Evolutionary conservation across 169 alveolate genomes (phyloP), one percentile per base, ranked within the genome.

Genomic region (Theileria orientalis): DNA sequence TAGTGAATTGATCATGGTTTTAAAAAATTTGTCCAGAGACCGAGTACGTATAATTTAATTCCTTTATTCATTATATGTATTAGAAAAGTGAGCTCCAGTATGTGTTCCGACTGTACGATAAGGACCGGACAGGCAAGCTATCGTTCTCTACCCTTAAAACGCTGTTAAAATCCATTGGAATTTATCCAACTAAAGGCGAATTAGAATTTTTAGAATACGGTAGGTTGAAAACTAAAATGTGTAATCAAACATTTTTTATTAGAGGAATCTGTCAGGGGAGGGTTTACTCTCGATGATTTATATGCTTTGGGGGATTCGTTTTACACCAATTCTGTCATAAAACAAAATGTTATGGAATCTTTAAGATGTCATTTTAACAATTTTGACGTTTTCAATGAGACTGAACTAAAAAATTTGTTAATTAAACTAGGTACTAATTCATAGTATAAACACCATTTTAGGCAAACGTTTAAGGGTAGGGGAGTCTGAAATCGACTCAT

Each of bases 201-300:
- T 40, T 73, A 30, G 59, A 64, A 0, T 72, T 64, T 35, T 76
- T 82, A 61, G 68, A 74, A 30, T 60, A 64, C 49, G 89, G 89
- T 82, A 40, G 2, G 67, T 66, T 46, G 11, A n/a, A 47, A 13
- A 51, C 33, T n/a, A 37, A 41, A 35, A 25, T 44, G 40, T 33
- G 40, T n/a, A 32, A 19, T 8, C 30, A 44, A 42, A 11, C 13
- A 21, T 32, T 5, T 14, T 35, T 29, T 6, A 23, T 13, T 16
- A 82, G 89, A 82, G 82, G 84, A 74, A 47, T 61, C 64, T 41
- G 63, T 73, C 41, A 61, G 89, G 32, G 89, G 89, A 14, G 46
- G 57, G 63, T 82, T 82, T 41, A 74, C 60, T 9, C 44, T 82
- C 54, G 85, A 74, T 8, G 84, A 82, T 52, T 61, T 82, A 14